Evolutionary conservation across 345 rosid species (phyloP).

Genomic region (Eucalyptus victrix): DNA sequence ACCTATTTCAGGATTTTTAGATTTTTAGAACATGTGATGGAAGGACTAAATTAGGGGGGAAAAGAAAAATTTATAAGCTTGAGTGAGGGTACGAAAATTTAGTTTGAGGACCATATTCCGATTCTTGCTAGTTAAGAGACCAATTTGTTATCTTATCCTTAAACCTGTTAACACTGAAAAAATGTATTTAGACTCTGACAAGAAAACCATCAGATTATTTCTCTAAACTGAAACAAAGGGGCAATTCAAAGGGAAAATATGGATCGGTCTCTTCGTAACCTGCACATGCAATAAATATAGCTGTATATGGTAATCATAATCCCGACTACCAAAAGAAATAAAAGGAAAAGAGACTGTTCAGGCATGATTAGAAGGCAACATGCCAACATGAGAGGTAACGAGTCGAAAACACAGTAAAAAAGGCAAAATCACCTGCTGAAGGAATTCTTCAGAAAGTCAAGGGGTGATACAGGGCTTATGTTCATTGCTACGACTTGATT

Average conservation of each 20-base stretch:
- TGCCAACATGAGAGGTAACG: background rate
- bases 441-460: background rate
- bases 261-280: background rate
- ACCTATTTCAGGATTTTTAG: background rate
- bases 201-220: background rate
- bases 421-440: background rate
- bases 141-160: background rate
- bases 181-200: background rate
- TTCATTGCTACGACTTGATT: constrained; percentile 1
- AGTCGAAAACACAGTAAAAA: background rate
- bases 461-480: background rate
- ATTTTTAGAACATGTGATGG: background rate
- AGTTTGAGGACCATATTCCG: background rate
- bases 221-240: background rate
- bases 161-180: background rate
- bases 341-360: background rate
- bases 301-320: background rate
- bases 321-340: background rate
- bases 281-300: background rate
- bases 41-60: background rate
- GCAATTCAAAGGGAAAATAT: background rate
- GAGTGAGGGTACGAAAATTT: background rate
- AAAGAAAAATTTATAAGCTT: background rate
- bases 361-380: background rate
- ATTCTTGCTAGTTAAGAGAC: background rate